A percentile compares a stretch with the other conserved stretches of the same genome.
phyloP scores from a whole-genome alignment of 345 rosid genomes.

The Ceriops decandra region DNA sequence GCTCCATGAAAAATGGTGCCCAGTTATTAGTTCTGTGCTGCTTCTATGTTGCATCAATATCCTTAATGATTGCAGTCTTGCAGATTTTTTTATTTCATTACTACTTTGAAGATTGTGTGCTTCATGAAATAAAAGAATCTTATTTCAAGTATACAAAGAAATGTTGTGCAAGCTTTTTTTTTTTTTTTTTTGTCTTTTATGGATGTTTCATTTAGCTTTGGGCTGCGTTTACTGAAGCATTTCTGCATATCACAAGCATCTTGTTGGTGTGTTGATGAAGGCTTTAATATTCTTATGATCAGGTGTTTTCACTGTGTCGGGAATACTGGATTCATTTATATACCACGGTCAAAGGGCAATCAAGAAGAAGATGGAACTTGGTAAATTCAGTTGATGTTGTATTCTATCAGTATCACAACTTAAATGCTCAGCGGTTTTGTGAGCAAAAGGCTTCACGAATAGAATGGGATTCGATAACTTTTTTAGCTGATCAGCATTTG shows the following conservation, averaged over 20 bases:
- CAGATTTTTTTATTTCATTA: no score
- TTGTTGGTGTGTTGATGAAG: slow-evolving; percentile 5
- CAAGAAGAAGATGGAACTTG: slow-evolving; percentile 96
- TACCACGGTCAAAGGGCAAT: slow-evolving; percentile 94
- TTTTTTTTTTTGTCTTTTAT: no score
- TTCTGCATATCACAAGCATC: background rate
- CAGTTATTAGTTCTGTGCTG: no score
- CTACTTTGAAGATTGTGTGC: no score
- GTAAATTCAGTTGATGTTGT: slow-evolving; percentile 63
- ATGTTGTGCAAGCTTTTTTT: no score
- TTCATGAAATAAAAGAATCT: no score
- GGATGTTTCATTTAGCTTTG: no score
- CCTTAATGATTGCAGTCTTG: no score
- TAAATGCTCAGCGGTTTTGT: background rate
- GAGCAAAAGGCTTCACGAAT: background rate
- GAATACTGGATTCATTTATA: slow-evolving; percentile 81
- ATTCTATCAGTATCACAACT: background rate
- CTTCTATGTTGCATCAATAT: no score
- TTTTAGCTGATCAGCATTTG: slow-evolving; percentile 4
- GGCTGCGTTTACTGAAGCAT: no score
- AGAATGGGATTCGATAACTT: background rate
- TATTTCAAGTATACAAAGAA: no score
- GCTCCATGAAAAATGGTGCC: no score
- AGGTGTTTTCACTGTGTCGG: slow-evolving; percentile 94
- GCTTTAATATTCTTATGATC: slow-evolving; percentile 10